phyloP scores from a whole-genome alignment of 78 protist genomes.

The Dictyostelium capitatum region DNA sequence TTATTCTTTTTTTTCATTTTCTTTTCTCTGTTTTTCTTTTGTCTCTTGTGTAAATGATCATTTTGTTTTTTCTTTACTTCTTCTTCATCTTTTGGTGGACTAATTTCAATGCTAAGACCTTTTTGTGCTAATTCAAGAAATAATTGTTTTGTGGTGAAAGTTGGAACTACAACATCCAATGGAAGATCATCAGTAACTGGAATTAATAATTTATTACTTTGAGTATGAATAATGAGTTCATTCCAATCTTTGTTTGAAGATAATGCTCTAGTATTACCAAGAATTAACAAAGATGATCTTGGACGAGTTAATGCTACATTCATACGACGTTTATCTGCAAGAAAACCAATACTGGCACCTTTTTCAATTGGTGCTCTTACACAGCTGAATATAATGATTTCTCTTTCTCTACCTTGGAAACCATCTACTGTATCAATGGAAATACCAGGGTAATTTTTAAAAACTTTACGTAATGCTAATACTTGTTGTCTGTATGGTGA shows the following conservation, averaged over 20 bases:
- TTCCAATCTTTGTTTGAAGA: slow-evolving; percentile 65
- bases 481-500: slow-evolving; percentile 92
- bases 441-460: slow-evolving; percentile 55
- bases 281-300: slow-evolving; percentile 66
- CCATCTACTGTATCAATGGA: slow-evolving; percentile 89
- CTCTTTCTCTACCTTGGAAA: slow-evolving; percentile 94
- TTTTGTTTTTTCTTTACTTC: slow-evolving; percentile 13
- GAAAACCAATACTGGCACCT: slow-evolving; percentile 76
- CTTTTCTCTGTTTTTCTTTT: neutral
- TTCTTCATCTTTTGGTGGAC: slow-evolving; percentile 21
- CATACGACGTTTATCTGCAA: slow-evolving; percentile 80
- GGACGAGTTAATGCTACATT: slow-evolving; percentile 84
- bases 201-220: neutral
- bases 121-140: slow-evolving; percentile 7
- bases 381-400: slow-evolving; percentile 87
- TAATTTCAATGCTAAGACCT: neutral
- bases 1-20: slow-evolving; percentile 15
- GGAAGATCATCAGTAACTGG: slow-evolving; percentile 1
- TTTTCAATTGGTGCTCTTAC: slow-evolving; percentile 87
- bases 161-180: slow-evolving; percentile 27
- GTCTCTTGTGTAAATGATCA: neutral
- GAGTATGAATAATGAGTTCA: slow-evolving; percentile 49
- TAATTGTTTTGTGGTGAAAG: slow-evolving; percentile 13
- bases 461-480: slow-evolving; percentile 35
- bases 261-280: slow-evolving; percentile 78